Evolutionary conservation across 495 filamentous ascomycete species (phyloP), one percentile per base, ranked within the genome.

Genomic region (Glarea lozoyensis): DNA sequence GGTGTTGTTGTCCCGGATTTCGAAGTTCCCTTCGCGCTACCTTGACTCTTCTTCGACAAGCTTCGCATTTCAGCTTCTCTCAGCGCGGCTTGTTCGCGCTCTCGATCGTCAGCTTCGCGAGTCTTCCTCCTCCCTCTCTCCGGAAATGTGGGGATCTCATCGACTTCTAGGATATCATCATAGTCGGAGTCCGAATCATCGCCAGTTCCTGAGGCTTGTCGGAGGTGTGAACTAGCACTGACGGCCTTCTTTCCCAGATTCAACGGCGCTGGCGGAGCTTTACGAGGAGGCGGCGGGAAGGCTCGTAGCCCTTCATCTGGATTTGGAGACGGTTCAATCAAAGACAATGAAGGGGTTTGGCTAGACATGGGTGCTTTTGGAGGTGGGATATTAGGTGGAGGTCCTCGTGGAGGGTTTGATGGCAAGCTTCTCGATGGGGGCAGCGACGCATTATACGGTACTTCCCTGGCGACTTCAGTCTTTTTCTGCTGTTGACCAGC

Each of bases 111-210:
- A 39, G 92, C 88, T 56, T 88, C 86, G 45, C 88, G 75, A 0
- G 88, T 96, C 52, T 82, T 86, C 50, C 87, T 70, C 24, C 88
- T 72, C n/a, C 88, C 88, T 34, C 88, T 72, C 22, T 80, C 79
- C 0, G 72, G 63, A 37, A 72, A 55, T n/a, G 58, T 53, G 1
- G 69, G 62, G 24, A 78, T 60, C 45, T 82, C 81, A 31, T 83
- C 77, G 12, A 75, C 76, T 39, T 84, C 76, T 3, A 81, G 57
- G 12, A 79, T 71, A 52, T 89, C 84, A 42, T 88, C 86, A 50
- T 92, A 90, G 46, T 95, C 88, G 1, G 87, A 90, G 33, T 81
- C 84, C 0, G 82, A 85, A 31, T 83, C 70, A 6, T 74, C 76
- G 1, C 71, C 75, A 12, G 73, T 65, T 2, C 67, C 70, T 10